A percentile compares a stretch with the other conserved stretches of the same genome.
These are phyloP conservation scores for Kodamaea plutei DNA, from an alignment of 1,139 yeast genomes.

Conservation along the genomic window DNA sequence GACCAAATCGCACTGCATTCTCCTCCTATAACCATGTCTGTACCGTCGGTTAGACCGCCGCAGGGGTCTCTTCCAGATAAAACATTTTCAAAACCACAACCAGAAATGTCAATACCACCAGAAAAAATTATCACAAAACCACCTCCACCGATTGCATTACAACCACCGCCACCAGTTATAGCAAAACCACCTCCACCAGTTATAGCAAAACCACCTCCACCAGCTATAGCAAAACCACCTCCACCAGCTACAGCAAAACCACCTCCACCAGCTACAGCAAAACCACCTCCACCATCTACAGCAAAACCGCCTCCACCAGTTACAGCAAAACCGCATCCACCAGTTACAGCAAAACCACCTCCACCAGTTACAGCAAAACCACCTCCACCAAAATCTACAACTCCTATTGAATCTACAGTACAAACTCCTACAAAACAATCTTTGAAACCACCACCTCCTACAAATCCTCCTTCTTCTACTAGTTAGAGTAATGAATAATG, in stretches of 20 bases:
- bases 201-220: conserved; percentile 13
- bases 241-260: conserved; percentile 11
- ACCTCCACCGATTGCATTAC: conserved; percentile 16
- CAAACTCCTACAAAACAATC: neutral
- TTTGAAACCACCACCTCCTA: neutral
- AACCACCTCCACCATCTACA: too few relatives aligned
- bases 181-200: conserved; percentile 8
- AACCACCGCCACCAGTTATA: conserved; percentile 10
- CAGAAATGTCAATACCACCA: conserved; percentile 8
- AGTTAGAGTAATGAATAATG: too few relatives aligned
- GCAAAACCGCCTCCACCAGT: conserved; percentile 2
- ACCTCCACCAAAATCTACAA: neutral
- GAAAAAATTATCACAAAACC: conserved; percentile 12
- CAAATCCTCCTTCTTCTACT: neutral
- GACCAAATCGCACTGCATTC: neutral
- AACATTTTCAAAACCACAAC: conserved; percentile 6
- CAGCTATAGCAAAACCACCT: conserved; percentile 8
- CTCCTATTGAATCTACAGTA: neutral
- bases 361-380: conserved; percentile 3
- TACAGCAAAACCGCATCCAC: conserved; percentile 4
- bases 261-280: conserved; percentile 6
- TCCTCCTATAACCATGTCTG: neutral
- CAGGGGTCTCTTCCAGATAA: too few relatives aligned
- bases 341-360: neutral
- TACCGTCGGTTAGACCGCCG: neutral